Evolutionary conservation across 495 filamentous ascomycete genomes (phyloP), one percentile per base, ranked within the genome.

Genomic region (Talaromyces proteolyticus): DNA sequence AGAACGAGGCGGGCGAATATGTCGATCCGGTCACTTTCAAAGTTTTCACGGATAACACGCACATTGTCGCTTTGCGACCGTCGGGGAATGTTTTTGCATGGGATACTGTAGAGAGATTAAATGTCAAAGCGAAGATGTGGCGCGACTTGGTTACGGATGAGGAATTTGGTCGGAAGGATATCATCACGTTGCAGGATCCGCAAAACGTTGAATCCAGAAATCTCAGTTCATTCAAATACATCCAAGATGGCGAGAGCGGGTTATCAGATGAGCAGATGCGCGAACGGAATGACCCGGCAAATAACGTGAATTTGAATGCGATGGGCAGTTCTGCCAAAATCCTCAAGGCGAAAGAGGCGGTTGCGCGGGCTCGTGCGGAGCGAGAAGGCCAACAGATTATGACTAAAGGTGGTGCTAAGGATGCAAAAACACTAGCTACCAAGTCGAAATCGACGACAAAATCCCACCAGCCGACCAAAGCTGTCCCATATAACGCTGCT

Each of bases 111-210:
- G 89, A 97, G 64, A 78, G 89, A 54, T 77, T 97, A 64, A 99
- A 99, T 68, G 85, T 97, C 66, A 99, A 97, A 72, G 81, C 91
- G 45, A 99, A 96, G 80, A 84, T 94, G 74, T 99, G 93, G 93
- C 76, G 74, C 47, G 93, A 99, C 66, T 69, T 99, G 4, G 83
- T 97, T 14, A 88, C 82, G 57, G 92, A 97, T 55, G 78, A 78
- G 53, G 89, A 92, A 53, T 99, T 99, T 58, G 76, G 77, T 38
- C 81, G 94, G 49, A 89, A 87, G 58, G 93, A 99, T 63, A 92
- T 99, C 57, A 91, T 99, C 62, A 96, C 90, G 1, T 70, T 99
- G 5, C 93, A 99, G 64, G 94, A 99, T 65, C 94, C 93, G 23
- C 90, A 96, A 61, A 96, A 96, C 64, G 74, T 95, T 45, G 84